phyloP scores from a whole-genome alignment of 306 rosid genomes.

The Rosa rugosa region DNA sequence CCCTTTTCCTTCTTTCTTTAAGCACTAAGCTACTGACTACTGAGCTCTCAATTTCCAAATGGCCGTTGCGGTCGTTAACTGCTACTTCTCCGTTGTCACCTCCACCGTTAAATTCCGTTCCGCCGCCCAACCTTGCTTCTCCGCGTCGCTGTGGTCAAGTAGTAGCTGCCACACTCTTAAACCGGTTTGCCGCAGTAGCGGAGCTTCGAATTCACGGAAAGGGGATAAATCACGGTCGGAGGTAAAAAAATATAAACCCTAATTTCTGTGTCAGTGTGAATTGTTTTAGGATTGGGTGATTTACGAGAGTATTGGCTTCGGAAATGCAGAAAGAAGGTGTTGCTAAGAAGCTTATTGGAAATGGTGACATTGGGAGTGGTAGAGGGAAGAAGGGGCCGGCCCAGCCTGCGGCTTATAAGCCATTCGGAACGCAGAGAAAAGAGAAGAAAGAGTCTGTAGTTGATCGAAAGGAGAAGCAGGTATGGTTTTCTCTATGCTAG shows the following conservation, averaged over 20 bases:
- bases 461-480: constrained; percentile 71
- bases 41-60: constrained; percentile 29
- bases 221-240: constrained; percentile 20
- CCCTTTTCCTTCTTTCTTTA: neutral
- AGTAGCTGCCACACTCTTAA: constrained; percentile 27
- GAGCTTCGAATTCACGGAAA: constrained; percentile 26
- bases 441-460: constrained; percentile 50
- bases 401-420: constrained; percentile 48
- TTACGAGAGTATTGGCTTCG: neutral
- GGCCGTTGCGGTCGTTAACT: constrained; percentile 67
- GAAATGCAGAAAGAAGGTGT: constrained; percentile 44
- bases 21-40: neutral
- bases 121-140: constrained; percentile 30
- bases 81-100: constrained; percentile 50
- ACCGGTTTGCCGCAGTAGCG: constrained; percentile 29
- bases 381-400: constrained; percentile 37
- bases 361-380: constrained; percentile 22
- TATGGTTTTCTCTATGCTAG: constrained; percentile 20
- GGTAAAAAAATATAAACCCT: constrained; percentile 17
- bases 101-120: constrained; percentile 53
- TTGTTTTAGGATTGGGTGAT: neutral
- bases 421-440: constrained; percentile 56
- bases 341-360: constrained; percentile 21
- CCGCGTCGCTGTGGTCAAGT: constrained; percentile 29
- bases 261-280: neutral